Base-by-base conservation (phyloP, 257 asterid genomes). In the Verbascum thapsus region DNA sequence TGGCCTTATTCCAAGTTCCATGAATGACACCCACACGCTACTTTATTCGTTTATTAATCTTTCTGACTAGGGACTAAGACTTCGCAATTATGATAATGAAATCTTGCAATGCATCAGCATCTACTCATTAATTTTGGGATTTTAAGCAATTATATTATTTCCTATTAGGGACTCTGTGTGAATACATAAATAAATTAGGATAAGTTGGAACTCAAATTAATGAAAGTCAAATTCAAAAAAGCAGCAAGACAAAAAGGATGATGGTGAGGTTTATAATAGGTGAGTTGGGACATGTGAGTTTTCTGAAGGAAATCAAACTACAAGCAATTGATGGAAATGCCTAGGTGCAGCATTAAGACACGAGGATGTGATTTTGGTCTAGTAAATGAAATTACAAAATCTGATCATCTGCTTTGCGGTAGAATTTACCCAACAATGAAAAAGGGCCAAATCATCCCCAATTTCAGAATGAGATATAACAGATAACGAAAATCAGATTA, bases 51-150 rank as follows among this genome's bases (percentile, higher is more conserved):
- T 32, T 3, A 40, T 40, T 40, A 42, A 42, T 42, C 48, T 42
- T 42, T 15, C 13, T 34, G 34, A 30, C 55, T 43, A 16, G 41
- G 42, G 34, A 41, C 16, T 18, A 10, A 62, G n/a, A 9, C 20
- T 13, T 34, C 49, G 11, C 18, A 47, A 17, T 6, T 37, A 48
- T 7, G 12, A 63, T 35, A 22, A 48, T 18, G 22, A 17, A 48
- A 49, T n/a, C 67, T 45, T 34, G 49, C 41, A 19, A n/a, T 26
- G 37, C 41, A 19, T 18, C 41, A 50, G 40, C 40, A 44, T 11
- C 5, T 49, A 19, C 2, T 17, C 26, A 48, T 8, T 7, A 8
- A 17, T 16, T 18, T 48, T 18, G 30, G 53, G 30, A 17, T 48
- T 18, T 6, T 16, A 8, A 18, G 30, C 53, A 48, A 17, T 48